Evolutionary conservation across 2,329 filamentous ascomycete species (phyloP).

Genomic region (Penicillium oxalicum): DNA sequence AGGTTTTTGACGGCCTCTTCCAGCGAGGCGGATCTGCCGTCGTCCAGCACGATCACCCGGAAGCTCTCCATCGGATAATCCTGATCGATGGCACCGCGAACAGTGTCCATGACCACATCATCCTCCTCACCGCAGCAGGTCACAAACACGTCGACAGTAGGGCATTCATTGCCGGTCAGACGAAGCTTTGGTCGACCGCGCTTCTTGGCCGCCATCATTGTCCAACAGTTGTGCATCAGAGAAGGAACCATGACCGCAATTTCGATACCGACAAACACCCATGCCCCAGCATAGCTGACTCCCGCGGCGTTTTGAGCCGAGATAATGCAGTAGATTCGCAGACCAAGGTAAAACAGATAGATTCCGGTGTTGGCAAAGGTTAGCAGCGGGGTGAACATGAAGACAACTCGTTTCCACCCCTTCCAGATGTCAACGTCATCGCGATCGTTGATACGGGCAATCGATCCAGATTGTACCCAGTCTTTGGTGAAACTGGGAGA

Average conservation of each 20-base stretch:
- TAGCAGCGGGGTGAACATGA: constrained; percentile 30
- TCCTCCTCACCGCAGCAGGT: constrained; percentile 42
- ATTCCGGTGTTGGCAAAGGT: constrained; percentile 31
- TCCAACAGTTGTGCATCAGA: constrained; percentile 54
- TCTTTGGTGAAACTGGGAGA: constrained; percentile 30
- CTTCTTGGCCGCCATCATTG: constrained; percentile 53
- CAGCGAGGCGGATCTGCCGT: constrained; percentile 32
- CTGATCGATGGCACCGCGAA: constrained; percentile 33
- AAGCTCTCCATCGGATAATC: constrained; percentile 38
- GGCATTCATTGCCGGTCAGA: constrained; percentile 33
- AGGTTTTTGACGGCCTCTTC: constrained; percentile 32
- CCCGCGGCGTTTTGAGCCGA: constrained; percentile 42
- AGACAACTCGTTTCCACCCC: constrained; percentile 34
- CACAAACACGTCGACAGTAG: constrained; percentile 41
- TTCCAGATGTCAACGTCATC: constrained; percentile 36
- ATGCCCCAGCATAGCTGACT: constrained; percentile 46
- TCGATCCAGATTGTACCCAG: constrained; percentile 34
- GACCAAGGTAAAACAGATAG: constrained; percentile 44
- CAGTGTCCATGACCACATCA: constrained; percentile 38
- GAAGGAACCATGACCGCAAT: constrained; percentile 50
- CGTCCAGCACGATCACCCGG: constrained; percentile 38
- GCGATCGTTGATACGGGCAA: constrained; percentile 31
- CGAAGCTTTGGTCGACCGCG: constrained; percentile 50
- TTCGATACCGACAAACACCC: constrained; percentile 54
- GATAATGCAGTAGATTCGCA: constrained; percentile 51